Conservation (phyloP, 2,329 filamentous ascomycete genomes). For the Lomentospora prolificans region DNA sequence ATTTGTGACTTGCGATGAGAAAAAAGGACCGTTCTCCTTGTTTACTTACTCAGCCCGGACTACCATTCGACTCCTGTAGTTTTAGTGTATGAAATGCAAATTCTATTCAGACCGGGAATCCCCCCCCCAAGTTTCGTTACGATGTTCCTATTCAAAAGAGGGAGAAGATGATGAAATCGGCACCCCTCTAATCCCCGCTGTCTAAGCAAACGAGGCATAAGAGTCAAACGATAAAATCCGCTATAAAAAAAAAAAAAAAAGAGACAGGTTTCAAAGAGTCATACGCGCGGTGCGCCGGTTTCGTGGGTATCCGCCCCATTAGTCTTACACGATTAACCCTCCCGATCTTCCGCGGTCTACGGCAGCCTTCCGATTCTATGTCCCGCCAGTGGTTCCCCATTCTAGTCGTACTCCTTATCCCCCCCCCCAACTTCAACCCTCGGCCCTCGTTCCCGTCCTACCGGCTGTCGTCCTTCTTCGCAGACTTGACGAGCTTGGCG, state of each 20-base stretch:
- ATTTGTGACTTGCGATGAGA: neutral
- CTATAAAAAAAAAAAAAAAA: slow-evolving; percentile 9
- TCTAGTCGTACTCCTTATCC: neutral
- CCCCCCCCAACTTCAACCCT: neutral
- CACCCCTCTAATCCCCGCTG: neutral
- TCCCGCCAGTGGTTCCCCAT: neutral
- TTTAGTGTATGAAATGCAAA: neutral
- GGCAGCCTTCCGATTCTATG: neutral
- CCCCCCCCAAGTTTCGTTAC: neutral
- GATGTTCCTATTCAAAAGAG: neutral
- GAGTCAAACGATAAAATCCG: slow-evolving; percentile 2
- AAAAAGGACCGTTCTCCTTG: neutral
- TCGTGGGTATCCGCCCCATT: slow-evolving; percentile 1
- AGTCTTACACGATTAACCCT: neutral
- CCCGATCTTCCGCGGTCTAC: neutral
- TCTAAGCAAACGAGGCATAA: slow-evolving; percentile 8
- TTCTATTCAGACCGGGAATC: neutral
- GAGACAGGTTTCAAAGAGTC: no score
- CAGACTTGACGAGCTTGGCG: slow-evolving; percentile 39
- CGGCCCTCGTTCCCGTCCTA: no score
- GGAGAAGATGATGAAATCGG: neutral
- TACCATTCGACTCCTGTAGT: neutral
- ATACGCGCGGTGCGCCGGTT: no score
- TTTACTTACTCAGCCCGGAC: neutral
- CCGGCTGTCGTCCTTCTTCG: slow-evolving; percentile 25